Conservation (phyloP, 2,329 filamentous ascomycete genomes). For the Stagonosporopsis tanaceti region DNA sequence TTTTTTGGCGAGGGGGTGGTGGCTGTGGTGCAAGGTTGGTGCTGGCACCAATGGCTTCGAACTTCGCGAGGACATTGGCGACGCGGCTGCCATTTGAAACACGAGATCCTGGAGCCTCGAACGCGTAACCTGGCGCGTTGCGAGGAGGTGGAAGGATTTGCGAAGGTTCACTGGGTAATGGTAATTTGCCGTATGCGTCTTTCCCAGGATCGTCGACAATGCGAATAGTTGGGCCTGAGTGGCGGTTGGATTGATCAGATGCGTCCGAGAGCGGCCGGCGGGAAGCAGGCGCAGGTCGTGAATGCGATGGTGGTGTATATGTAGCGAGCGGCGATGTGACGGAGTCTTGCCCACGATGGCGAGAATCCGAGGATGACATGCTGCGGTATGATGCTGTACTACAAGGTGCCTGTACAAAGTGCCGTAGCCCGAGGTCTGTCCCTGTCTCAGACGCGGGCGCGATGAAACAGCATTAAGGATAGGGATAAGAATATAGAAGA, state of each 20-base stretch:
- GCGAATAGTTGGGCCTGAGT: slow-evolving; percentile 51
- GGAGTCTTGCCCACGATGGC: slow-evolving; percentile 35
- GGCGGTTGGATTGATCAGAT: slow-evolving; percentile 49
- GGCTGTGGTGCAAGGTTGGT: slow-evolving; percentile 44
- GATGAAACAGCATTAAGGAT: slow-evolving; percentile 46
- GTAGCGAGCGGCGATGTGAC: slow-evolving; percentile 39
- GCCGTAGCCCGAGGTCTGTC: slow-evolving; percentile 26
- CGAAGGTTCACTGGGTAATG: slow-evolving; percentile 50
- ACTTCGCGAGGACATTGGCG: slow-evolving; percentile 50
- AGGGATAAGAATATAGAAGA: slow-evolving; percentile 28
- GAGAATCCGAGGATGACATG: slow-evolving; percentile 42
- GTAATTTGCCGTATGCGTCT: slow-evolving; percentile 50
- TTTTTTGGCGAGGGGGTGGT: slow-evolving; percentile 43
- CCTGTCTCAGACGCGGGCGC: slow-evolving; percentile 27
- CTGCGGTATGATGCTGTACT: slow-evolving; percentile 28
- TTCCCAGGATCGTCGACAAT: slow-evolving; percentile 49
- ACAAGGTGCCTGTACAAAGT: slow-evolving; percentile 32
- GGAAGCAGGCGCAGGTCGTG: slow-evolving; percentile 42
- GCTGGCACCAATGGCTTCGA: slow-evolving; percentile 39
- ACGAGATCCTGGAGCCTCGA: slow-evolving; percentile 47
- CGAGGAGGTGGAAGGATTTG: slow-evolving; percentile 51
- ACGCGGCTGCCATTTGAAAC: slow-evolving; percentile 51
- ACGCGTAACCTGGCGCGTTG: slow-evolving; percentile 48
- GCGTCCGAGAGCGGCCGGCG: slow-evolving; percentile 50
- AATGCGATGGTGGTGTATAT: slow-evolving; percentile 36